phyloP scores from a whole-genome alignment of 345 rosid genomes.

The Camelina hispida region DNA sequence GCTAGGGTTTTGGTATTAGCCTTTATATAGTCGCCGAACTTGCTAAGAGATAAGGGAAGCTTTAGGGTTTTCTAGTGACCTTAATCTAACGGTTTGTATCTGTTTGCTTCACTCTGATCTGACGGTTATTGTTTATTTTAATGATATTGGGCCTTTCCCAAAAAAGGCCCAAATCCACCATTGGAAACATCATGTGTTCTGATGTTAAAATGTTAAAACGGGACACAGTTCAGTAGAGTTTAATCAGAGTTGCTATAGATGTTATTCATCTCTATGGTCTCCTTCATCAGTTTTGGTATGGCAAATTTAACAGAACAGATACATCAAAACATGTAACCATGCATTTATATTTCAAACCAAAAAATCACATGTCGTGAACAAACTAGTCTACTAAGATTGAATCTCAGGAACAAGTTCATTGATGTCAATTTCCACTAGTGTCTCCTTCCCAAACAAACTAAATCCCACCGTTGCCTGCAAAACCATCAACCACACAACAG shows the following conservation, averaged over 20 bases:
- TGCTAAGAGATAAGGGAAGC: not conserved
- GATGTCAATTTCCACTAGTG: conserved; percentile 72
- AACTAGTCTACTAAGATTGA: conserved; percentile 42
- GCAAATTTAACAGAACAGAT: not conserved
- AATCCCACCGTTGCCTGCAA: conserved; percentile 86
- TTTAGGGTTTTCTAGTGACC: conserved; percentile 36
- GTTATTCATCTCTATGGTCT: not conserved
- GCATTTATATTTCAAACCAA: conserved; percentile 6
- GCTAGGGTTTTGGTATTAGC: conserved; percentile 33
- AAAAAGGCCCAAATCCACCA: not conserved
- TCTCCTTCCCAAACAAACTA: conserved; percentile 87
- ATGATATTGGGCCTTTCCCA: conserved; percentile 7
- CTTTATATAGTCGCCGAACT: conserved; percentile 23
- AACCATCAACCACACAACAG: conserved; percentile 17
- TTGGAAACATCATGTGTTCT: not conserved
- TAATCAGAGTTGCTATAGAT: not conserved
- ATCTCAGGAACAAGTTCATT: conserved; percentile 69
- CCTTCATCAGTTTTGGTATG: not conserved
- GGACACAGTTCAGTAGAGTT: not conserved
- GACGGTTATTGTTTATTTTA: conserved; percentile 29
- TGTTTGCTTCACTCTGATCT: conserved; percentile 17
- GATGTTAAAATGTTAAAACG: not conserved
- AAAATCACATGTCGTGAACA: conserved; percentile 18
- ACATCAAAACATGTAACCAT: not conserved
- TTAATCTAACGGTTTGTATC: conserved; percentile 34